Evolutionary conservation across 345 rosid species (phyloP).

Genomic region (Corchorus capsularis): DNA sequence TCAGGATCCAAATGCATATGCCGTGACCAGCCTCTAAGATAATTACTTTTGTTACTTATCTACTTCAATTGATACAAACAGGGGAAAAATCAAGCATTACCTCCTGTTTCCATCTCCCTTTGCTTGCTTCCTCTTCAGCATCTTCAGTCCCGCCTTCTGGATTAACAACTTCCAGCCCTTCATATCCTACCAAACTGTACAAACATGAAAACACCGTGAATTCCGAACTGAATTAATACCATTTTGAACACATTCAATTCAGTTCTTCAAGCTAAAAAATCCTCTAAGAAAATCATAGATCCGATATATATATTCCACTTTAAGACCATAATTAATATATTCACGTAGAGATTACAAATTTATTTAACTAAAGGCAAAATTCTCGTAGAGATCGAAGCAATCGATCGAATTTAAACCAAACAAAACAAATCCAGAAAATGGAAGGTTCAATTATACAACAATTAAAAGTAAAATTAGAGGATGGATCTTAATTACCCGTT

Average conservation of each 20-base stretch:
- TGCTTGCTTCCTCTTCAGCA: conserved; percentile 91
- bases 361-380: neutral
- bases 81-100: conserved; percentile 25
- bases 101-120: conserved; percentile 97
- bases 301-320: neutral
- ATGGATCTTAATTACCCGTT: conserved; percentile 64
- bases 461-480: neutral
- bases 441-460: neutral
- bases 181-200: conserved; percentile 70
- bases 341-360: neutral
- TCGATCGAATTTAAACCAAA: conserved; percentile 6
- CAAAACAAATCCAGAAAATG: neutral
- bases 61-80: neutral
- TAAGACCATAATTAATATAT: neutral
- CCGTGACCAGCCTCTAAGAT: neutral
- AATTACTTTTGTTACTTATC: neutral
- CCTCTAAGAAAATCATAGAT: conserved; percentile 3
- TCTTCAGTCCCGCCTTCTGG: conserved; percentile 98
- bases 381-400: conserved; percentile 8
- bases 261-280: neutral
- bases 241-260: neutral
- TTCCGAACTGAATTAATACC: conserved; percentile 13
- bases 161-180: conserved; percentile 91
- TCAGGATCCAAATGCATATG: neutral
- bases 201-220: conserved; percentile 7